Percentiles rank a stretch among this genome's conserved stretches.
These are phyloP conservation scores for Kalmusia sp. DNA, from an alignment of 2,329 filamentous ascomycete species.

Conservation along the genomic window DNA sequence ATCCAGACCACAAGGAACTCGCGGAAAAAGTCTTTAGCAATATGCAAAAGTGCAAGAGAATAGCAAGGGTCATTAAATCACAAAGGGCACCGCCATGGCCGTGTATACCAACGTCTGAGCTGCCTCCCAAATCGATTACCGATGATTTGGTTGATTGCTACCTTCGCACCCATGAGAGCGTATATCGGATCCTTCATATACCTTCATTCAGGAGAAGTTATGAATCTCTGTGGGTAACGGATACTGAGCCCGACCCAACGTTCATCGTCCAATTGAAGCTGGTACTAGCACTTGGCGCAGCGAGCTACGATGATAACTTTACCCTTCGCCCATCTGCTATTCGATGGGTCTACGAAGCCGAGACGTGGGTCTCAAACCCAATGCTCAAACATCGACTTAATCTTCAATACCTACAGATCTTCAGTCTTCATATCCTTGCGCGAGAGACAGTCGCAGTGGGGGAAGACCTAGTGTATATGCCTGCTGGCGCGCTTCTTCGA, in stretches of 20 bases:
- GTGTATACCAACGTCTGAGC: slow-evolving; percentile 45
- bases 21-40: slow-evolving; percentile 43
- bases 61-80: slow-evolving; percentile 62
- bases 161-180: slow-evolving; percentile 55
- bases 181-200: slow-evolving; percentile 61
- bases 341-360: slow-evolving; percentile 66
- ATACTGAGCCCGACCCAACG: slow-evolving; percentile 37
- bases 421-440: slow-evolving; percentile 48
- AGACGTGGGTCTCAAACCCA: slow-evolving; percentile 62
- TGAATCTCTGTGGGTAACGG: slow-evolving; percentile 57
- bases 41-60: slow-evolving; percentile 60
- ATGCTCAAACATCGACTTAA: slow-evolving; percentile 60
- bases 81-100: slow-evolving; percentile 59
- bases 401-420: slow-evolving; percentile 59
- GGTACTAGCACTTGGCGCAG: slow-evolving; percentile 64
- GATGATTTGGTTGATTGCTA: slow-evolving; percentile 60
- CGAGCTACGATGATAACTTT: slow-evolving; percentile 59
- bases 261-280: slow-evolving; percentile 67
- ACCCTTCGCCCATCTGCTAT: slow-evolving; percentile 58
- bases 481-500: slow-evolving; percentile 46
- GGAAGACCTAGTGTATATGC: slow-evolving; percentile 47
- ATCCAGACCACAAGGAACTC: slow-evolving; percentile 27
- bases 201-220: slow-evolving; percentile 59
- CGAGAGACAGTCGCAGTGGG: slow-evolving; percentile 45
- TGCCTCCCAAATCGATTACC: slow-evolving; percentile 57